Evolutionary conservation across 2,329 filamentous ascomycete species (phyloP).

Genomic region (Colletotrichum costaricense): DNA sequence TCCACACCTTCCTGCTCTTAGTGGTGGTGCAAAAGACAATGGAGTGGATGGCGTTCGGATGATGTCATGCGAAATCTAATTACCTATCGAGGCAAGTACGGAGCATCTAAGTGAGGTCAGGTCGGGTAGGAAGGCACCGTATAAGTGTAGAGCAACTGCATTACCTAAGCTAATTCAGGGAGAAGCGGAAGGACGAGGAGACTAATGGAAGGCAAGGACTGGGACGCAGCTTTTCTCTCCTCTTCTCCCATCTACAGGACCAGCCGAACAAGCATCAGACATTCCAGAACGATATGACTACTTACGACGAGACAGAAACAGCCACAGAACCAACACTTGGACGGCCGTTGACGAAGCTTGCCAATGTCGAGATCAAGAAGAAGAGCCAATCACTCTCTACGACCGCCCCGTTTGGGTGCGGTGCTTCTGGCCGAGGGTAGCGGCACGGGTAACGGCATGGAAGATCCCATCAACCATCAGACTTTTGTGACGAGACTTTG

Average conservation of each 20-base stretch:
- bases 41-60: slow-evolving; percentile 30
- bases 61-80: slow-evolving; percentile 30
- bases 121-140: not conserved
- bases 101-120: not conserved
- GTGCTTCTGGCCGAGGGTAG: not conserved
- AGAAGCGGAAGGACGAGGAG: not conserved
- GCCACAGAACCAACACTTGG: not conserved
- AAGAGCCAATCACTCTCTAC: not conserved
- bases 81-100: not conserved
- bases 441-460: slow-evolving; percentile 9
- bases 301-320: not conserved
- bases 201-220: too few relatives aligned
- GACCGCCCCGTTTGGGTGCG: not conserved
- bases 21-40: not conserved
- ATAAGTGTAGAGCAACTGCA: not conserved
- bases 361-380: slow-evolving; percentile 14
- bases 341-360: slow-evolving; percentile 18
- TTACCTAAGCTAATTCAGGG: not conserved
- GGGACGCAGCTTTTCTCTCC: not conserved
- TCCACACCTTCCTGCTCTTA: not conserved
- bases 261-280: slow-evolving; percentile 1
- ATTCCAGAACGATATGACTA: not conserved
- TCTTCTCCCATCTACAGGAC: not conserved
- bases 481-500: not conserved
- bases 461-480: not conserved